Percentiles rank a stretch among this genome's conserved stretches.
phyloP scores from a whole-genome alignment of 176 grass and related monocot genomes.

The Saccharum officinarum region DNA sequence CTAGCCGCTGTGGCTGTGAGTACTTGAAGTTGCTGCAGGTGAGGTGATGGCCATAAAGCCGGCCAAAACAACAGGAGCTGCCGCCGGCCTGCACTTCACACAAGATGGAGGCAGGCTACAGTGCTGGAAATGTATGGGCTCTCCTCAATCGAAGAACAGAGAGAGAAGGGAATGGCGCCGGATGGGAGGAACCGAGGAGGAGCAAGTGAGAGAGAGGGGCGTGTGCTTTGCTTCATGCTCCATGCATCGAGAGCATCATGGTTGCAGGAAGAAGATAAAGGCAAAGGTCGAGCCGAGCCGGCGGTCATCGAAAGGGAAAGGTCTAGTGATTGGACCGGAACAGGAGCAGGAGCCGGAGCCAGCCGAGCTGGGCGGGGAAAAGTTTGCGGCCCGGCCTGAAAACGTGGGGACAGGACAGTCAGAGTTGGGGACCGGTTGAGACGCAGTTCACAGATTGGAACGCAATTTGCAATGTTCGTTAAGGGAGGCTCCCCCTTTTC shows the following conservation, averaged over 20 bases:
- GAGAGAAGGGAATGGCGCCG: not conserved
- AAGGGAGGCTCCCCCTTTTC: not conserved
- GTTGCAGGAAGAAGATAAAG: constrained; percentile 35
- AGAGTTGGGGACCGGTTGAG: constrained; percentile 39
- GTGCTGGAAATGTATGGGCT: constrained; percentile 14
- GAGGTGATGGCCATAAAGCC: constrained; percentile 29
- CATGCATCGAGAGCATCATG: not conserved
- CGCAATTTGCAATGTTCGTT: not conserved
- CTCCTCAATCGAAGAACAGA: not conserved
- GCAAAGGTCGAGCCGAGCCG: not conserved
- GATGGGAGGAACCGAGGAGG: not conserved
- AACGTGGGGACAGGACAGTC: constrained; percentile 50
- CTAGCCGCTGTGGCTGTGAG: not conserved
- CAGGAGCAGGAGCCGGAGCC: not conserved
- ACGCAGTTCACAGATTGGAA: constrained; percentile 24
- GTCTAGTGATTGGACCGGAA: constrained; percentile 42
- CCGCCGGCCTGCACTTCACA: not conserved
- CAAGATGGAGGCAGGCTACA: constrained; percentile 20
- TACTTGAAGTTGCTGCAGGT: constrained; percentile 22
- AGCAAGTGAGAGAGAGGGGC: constrained; percentile 5
- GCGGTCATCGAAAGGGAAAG: constrained; percentile 48
- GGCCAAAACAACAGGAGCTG: constrained; percentile 23
- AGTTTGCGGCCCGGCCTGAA: constrained; percentile 25
- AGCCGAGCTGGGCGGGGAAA: not conserved
- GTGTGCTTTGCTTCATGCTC: not conserved